phyloP scores from a whole-genome alignment of 2,329 filamentous ascomycete genomes.

The Botryotinia globosa region DNA sequence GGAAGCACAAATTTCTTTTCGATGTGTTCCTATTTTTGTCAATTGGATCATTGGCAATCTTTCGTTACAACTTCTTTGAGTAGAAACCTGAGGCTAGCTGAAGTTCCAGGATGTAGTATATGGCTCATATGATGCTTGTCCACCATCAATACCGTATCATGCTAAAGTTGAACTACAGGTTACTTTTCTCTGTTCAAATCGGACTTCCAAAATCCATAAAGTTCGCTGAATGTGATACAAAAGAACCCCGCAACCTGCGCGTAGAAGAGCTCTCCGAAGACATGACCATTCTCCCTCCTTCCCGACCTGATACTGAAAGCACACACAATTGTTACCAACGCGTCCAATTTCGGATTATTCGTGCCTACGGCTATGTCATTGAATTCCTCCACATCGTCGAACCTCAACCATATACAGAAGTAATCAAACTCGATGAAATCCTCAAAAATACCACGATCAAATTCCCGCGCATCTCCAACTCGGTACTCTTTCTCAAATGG shows the following conservation, averaged over 20 bases:
- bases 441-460: slow-evolving; percentile 46
- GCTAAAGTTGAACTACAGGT: slow-evolving; percentile 20
- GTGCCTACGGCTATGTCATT: slow-evolving; percentile 51
- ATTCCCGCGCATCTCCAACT: slow-evolving; percentile 51
- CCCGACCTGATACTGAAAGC: slow-evolving; percentile 55
- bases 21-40: not conserved
- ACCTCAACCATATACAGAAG: slow-evolving; percentile 49
- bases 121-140: not conserved
- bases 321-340: slow-evolving; percentile 57
- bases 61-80: not conserved
- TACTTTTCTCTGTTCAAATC: slow-evolving; percentile 64
- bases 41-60: not conserved
- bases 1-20: not conserved
- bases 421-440: slow-evolving; percentile 48
- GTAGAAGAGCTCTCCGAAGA: slow-evolving; percentile 64
- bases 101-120: not conserved
- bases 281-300: slow-evolving; percentile 52
- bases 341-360: slow-evolving; percentile 48
- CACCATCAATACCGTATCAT: not conserved
- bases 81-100: not conserved
- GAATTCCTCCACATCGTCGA: slow-evolving; percentile 50
- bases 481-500: slow-evolving; percentile 48
- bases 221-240: slow-evolving; percentile 60
- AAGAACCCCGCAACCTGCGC: slow-evolving; percentile 59
- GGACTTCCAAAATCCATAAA: slow-evolving; percentile 65